Base-by-base conservation (phyloP, 768 basidiomycete species). In the Rhodotorula paludigena region DNA sequence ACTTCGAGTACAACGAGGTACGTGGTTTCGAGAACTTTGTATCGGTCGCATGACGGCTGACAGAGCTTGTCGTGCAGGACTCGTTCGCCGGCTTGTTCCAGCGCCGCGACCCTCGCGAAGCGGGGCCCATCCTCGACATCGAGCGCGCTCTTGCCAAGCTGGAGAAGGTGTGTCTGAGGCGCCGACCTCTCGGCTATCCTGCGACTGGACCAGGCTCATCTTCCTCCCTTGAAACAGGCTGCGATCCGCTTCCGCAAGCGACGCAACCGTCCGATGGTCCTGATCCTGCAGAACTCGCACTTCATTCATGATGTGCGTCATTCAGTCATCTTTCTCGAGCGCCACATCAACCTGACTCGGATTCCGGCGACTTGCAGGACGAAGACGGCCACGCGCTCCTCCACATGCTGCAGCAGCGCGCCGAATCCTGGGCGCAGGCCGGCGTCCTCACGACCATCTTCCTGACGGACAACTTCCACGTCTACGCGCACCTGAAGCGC, bases 121-220 rank as follows among this genome's bases (percentile, higher is more conserved):
- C 86, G 70, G 89, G 90, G 2, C 85, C 91, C 9, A 84, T 86
- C 11, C 80, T 91, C 25, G 89, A 91, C 74, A 85, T 92, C 52
- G 89, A 90, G 78, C 82, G 91, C 79, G 89, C 88, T 8, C 73
- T 90, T 78, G 89, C 87, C 77, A 92, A 92, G 76, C 81, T 90
- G 5, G 86, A 89, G 21, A 72, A 72, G 66, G 52, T 53, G 9
- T n/a, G n/a, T n/a, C n/a, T n/a, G n/a, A n/a, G n/a, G n/a, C n/a
- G n/a, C n/a, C n/a, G n/a, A n/a, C n/a, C n/a, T n/a, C n/a, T n/a
- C n/a, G n/a, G n/a, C n/a, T n/a, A n/a, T n/a, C n/a, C n/a, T n/a
- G n/a, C n/a, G n/a, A n/a, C n/a, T n/a, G n/a, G n/a, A 20, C 41
- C 20, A 20, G 20, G 41, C 41, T 11, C 41, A 28, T 32, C 6